These are phyloP conservation scores for Exophiala spinifera DNA, from an alignment of 2,329 filamentous ascomycete species.

Conservation along the genomic window DNA sequence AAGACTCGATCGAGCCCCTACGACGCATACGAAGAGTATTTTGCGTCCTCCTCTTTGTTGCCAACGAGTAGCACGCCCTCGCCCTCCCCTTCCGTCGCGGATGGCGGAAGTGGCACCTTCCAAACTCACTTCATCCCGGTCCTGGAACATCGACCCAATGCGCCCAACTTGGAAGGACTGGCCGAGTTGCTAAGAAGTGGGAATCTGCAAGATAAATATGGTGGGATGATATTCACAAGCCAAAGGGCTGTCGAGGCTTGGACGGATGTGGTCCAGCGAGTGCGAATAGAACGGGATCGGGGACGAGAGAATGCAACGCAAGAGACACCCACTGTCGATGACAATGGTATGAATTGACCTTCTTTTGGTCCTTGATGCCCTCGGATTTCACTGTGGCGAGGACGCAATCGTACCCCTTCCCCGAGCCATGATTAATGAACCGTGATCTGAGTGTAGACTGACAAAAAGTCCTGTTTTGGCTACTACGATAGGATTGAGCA, in stretches of 20 bases:
- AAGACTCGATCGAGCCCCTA: conserved; percentile 47
- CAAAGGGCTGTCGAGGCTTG: conserved; percentile 50
- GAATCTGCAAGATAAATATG: conserved; percentile 37
- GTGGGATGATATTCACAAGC: conserved; percentile 50
- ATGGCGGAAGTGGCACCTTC: conserved; percentile 9
- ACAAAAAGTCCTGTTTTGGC: not conserved
- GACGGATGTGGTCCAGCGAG: conserved; percentile 34
- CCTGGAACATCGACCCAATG: conserved; percentile 43
- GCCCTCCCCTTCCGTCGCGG: not conserved
- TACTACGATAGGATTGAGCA: too few species aligned
- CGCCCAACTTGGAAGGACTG: conserved; percentile 36
- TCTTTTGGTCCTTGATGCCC: too few species aligned
- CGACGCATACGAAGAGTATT: conserved; percentile 47
- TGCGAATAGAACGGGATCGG: conserved; percentile 24
- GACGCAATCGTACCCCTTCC: too few species aligned
- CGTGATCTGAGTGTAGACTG: too few species aligned
- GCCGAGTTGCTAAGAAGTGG: conserved; percentile 37
- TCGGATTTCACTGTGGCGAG: too few species aligned
- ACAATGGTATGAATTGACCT: conserved; percentile 34
- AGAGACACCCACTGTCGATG: not conserved
- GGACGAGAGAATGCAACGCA: not conserved
- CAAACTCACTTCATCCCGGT: conserved; percentile 43
- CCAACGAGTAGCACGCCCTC: too few species aligned
- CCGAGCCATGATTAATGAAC: too few species aligned
- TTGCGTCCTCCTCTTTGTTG: conserved; percentile 29